Evolutionary conservation across 2,329 filamentous ascomycete genomes (phyloP), one percentile per base, ranked within the genome.

Genomic region (Cyclaneusma minus): DNA sequence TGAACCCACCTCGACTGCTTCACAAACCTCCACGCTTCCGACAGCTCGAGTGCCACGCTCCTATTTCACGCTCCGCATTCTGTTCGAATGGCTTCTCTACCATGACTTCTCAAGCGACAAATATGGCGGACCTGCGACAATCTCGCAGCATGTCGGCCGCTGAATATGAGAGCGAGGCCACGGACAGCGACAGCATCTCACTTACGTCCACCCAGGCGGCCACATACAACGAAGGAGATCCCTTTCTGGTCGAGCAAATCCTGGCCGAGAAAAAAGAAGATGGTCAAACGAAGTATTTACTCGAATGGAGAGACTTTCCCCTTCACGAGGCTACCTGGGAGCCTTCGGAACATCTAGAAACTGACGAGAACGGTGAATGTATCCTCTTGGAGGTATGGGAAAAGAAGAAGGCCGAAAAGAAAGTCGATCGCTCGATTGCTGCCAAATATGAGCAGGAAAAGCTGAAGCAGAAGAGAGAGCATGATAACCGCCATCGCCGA

Each of bases 241-340:
- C 62, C 40, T 49, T 55, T 3, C 61, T 75, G 5, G 43, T 47
- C 4, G 62, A 73, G 22, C 48, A 50, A 10, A 56, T 77, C 17
- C 45, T 69, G 11, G 55, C 56, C 1, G 59, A 72, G 38, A 49
- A 49, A 9, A 34, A 37, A 2, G 33, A 45, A 6, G 28, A 42
- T 4, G 35, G 51, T 4, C 49, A 48, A 4, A 40, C 43, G 10
- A 47, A 40, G 15, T 82, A 69, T 41, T 57, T 83, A 2, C 62
- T 80, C 13, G 60, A 66, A 32, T 83, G 76, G 77, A 52, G 56
- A 14, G 60, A 54, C 2, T 84, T 74, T 39, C 52, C 58, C 2
- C 34, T 70, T 4, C 45, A 66, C n/a, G 47, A 63, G 30, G 57
- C 59, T 29, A 71, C 66, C 1, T 69, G 61, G 62, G 61, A 69